Conservation (phyloP, 2,329 filamentous ascomycete species). For the Beauveria brongniartii region DNA sequence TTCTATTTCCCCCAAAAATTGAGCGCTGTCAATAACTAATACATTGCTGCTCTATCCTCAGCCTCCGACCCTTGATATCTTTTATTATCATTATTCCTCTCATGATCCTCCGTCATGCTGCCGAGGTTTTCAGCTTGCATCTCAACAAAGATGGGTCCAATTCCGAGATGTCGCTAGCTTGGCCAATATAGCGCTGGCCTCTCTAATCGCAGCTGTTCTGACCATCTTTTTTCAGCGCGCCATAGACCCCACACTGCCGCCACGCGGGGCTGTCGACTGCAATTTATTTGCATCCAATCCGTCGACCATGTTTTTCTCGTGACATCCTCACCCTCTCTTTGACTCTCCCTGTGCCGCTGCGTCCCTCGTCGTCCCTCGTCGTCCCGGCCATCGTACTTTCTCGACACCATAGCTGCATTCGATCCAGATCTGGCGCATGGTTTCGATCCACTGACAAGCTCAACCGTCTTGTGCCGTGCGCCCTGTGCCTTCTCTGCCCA, state of each 20-base stretch:
- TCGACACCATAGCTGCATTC: too few relatives aligned
- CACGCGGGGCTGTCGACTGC: constrained; percentile 9
- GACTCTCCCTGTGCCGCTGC: background rate
- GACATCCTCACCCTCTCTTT: constrained; percentile 8
- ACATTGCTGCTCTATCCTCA: too few relatives aligned
- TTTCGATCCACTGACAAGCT: too few relatives aligned
- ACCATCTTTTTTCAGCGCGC: background rate
- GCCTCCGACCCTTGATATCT: too few relatives aligned
- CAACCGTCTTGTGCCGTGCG: background rate
- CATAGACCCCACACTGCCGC: constrained; percentile 7
- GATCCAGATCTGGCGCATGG: background rate
- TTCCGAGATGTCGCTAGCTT: too few relatives aligned
- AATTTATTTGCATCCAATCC: background rate
- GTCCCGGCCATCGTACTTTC: background rate
- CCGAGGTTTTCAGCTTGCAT: too few relatives aligned
- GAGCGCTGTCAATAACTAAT: too few relatives aligned
- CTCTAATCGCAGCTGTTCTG: background rate
- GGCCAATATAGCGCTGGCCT: too few relatives aligned
- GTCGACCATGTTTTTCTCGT: constrained; percentile 4
- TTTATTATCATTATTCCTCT: too few relatives aligned
- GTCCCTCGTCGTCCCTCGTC: background rate
- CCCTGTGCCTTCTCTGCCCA: background rate
- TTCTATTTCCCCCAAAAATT: too few relatives aligned
- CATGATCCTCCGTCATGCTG: too few relatives aligned
- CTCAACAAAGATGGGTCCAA: too few relatives aligned